Evolutionary conservation across 2,329 filamentous ascomycete genomes (phyloP).

Genomic region (Zymoseptoria passerinii): DNA sequence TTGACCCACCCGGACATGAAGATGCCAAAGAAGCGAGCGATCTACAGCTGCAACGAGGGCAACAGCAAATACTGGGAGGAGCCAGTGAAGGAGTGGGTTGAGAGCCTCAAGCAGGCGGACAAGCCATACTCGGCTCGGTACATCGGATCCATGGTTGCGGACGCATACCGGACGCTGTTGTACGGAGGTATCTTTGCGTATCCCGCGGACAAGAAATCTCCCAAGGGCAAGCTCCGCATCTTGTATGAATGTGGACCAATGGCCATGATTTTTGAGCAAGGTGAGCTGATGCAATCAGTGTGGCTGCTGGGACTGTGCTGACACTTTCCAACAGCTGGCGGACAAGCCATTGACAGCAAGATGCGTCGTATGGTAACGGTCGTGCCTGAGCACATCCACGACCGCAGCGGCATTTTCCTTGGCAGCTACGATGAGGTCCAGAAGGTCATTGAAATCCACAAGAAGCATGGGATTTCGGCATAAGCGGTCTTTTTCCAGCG

Average conservation of each 20-base stretch:
- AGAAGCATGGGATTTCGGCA: conserved; percentile 38
- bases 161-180: conserved; percentile 88
- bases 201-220: conserved; percentile 94
- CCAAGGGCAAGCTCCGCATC: conserved; percentile 95
- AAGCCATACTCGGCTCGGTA: conserved; percentile 85
- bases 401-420: conserved; percentile 91
- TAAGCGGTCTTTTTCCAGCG: not conserved
- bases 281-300: conserved; percentile 44
- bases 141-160: conserved; percentile 96
- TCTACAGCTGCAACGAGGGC: conserved; percentile 98
- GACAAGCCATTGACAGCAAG: conserved; percentile 81
- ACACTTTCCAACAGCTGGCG: conserved; percentile 57
- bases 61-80: conserved; percentile 97
- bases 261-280: conserved; percentile 98
- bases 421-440: conserved; percentile 92
- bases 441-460: conserved; percentile 82
- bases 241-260: conserved; percentile 98
- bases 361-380: conserved; percentile 88
- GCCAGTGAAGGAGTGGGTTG: conserved; percentile 76
- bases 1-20: conserved; percentile 92
- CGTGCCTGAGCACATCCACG: conserved; percentile 86
- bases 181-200: conserved; percentile 98
- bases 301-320: conserved; percentile 5
- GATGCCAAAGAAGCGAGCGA: conserved; percentile 69
- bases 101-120: conserved; percentile 74